Base-by-base conservation (phyloP, 2,329 filamentous ascomycete genomes). In the Volutella citrinella region DNA sequence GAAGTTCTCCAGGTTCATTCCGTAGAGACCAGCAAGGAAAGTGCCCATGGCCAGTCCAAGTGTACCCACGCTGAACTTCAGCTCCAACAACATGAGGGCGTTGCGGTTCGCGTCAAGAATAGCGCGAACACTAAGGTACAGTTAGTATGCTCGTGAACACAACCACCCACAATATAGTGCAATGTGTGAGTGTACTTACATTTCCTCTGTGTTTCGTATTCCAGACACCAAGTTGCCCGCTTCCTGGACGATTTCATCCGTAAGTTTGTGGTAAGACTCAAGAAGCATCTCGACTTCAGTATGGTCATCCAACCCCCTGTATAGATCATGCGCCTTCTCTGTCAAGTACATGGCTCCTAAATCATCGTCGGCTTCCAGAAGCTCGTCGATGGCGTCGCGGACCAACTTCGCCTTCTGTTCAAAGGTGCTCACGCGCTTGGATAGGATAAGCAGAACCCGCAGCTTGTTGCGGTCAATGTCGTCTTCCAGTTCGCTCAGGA, bases 1-100 rank as follows among this genome's bases (percentile, higher is more conserved):
- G 63, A 96, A 97, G 65, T 97, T 97, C 59, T 96, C 94, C 46
- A 98, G 70, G 68, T 98, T 98, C 90, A 97, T 97, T 51, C 93
- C 93, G 72, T 97, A 98, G n/a, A 98, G 80, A n/a, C 90, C 90
- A 8, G 93, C 94, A 52, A 96, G 76, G 57, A 97, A 94, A 30
- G 93, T 96, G 35, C 93, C 93, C 57, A 90, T 88, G 34, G 88
- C 91, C 29, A 97, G 80, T n/a, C 90, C 89, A 5, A 98, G 78
- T 2, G 93, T 97, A 37, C 89, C 87, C 40, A 98, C 90, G 57
- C 86, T 93, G 67, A 97, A 95, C 59, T 95, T 95, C 51, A 98
- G 81, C 46, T 97, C 93, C 19, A 97, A 77, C 13, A 98, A 74
- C 93, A 98, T 98, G 47, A 98, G 85, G 8, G 89, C 86, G 68